Evolutionary conservation across 2,329 filamentous ascomycete genomes (phyloP), one percentile per base, ranked within the genome.

Genomic region (Alternaria ventricosa): DNA sequence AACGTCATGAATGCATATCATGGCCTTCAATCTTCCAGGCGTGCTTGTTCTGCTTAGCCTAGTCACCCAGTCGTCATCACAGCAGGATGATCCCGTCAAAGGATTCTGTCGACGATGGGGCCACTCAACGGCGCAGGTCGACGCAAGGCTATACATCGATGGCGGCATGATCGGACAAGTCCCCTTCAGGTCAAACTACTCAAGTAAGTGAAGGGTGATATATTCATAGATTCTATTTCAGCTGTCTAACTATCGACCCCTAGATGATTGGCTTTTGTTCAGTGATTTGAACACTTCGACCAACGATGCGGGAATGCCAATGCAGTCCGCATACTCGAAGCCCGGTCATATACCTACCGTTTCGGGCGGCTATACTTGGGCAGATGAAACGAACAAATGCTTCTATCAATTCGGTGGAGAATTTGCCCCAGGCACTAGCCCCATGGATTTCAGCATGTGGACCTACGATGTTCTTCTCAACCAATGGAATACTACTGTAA

Each of bases 341-440:
- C 87, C 88, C 63, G 79, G 79, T 15, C 83, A 84, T 4, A 81
- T 90, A n/a, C 88, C 88, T 0, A 79, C 80, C 63, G 78, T 85
- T 8, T 77, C 79, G 46, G 82, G 84, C 25, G 84, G 83, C 11
- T 74, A 84, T 4, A 78, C 90, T 12, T 90, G 88, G 88, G 81
- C 84, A 8, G 89, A 90, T 72, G 80, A 84, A 25, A 82, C 88
- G 43, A 90, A 91, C 78, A 89, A 89, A 72, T 82, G 84, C 46
- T 84, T 91, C 54, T 90, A 89, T 72, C 80, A 88, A 3, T 90
- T 86, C 70, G 89, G 88, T 11, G 89, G 89, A 49, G 86, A 89
- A 65, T 87, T 84, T 61, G 72, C 71, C 41, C 50, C 63, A 12
- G 68, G 71, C 6, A 65, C 43, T 45, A 66, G 80, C 3, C 85